Conservation (phyloP, 208 protist species). For the Trypanosoma rangeli region DNA sequence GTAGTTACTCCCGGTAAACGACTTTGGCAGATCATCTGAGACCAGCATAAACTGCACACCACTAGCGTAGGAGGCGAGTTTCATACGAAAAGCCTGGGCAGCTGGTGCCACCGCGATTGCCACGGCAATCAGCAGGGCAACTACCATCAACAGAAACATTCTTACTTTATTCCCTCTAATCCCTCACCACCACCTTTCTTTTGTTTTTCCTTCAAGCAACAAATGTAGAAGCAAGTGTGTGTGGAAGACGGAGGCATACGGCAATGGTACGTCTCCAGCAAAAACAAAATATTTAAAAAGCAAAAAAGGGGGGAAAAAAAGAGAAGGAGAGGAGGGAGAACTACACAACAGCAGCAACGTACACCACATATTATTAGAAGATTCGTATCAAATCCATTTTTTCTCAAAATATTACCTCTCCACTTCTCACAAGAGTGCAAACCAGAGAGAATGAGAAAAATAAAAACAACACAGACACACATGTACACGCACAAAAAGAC, state of each 20-base stretch:
- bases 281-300: neutral
- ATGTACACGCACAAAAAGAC: neutral
- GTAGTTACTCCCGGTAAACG: slow-evolving; percentile 69
- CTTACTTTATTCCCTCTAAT: neutral
- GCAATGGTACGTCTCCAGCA: neutral
- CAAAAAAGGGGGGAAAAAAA: neutral
- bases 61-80: slow-evolving; percentile 52
- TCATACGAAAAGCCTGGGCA: slow-evolving; percentile 45
- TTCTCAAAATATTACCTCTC: neutral
- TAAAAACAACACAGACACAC: neutral
- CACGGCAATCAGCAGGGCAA: slow-evolving; percentile 52
- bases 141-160: slow-evolving; percentile 81
- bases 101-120: slow-evolving; percentile 42
- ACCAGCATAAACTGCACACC: slow-evolving; percentile 60
- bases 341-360: neutral
- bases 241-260: too few species aligned
- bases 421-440: neutral
- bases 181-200: neutral
- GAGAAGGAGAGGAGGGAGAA: neutral
- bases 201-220: neutral
- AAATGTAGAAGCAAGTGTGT: slow-evolving; percentile 1
- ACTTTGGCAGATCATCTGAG: slow-evolving; percentile 71
- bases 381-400: neutral
- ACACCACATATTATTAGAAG: neutral
- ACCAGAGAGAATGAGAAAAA: neutral